Evolutionary conservation across 2,329 filamentous ascomycete genomes (phyloP), one percentile per base, ranked within the genome.

Genomic region (Sporothrix schenckii): DNA sequence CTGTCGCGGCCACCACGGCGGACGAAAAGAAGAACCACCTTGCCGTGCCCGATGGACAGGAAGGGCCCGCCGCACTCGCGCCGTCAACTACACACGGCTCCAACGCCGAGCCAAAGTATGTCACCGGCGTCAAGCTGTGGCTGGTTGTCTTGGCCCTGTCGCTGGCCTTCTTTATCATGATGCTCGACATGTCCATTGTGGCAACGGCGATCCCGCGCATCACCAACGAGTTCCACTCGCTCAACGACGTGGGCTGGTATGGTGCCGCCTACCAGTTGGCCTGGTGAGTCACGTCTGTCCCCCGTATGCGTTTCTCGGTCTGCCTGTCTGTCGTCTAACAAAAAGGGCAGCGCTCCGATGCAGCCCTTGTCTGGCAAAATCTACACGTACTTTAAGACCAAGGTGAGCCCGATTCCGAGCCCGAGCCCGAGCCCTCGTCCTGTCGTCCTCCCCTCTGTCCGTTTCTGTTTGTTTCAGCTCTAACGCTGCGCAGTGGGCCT

Each of bases 121-220:
- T 53, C 44, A 73, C 71, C 0, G 80, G 80, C 41, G 13, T 77
- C 52, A 79, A 78, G 70, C 76, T 82, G 13, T 63, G 24, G 5
- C 72, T 83, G 16, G 82, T 83, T 69, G 77, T 77, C 10, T 73
- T 82, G 10, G 81, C 81, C 1, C 72, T 83, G 66, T 82, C 80
- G 70, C 74, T 83, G 27, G 79, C 78, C 47, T 80, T 83, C 13
- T 82, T 83, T 68, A 76, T 82, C 47, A 80, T 81, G 75, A 80
- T 81, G 3, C 75, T 83, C 24, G 81, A 73, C 60, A 71, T 69
- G 44, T 72, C 71, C 2, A 77, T 79, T 65, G 76, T 79, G 53
- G 74, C 77, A 1, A 70, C 69, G 19, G 69, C 69, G 34, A 60
- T 66, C 24, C 69, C 69, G 24, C 56, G 14, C 47, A 66, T 70